Base-by-base conservation (phyloP, 768 basidiomycete genomes). In the Myochromella boudieri region DNA sequence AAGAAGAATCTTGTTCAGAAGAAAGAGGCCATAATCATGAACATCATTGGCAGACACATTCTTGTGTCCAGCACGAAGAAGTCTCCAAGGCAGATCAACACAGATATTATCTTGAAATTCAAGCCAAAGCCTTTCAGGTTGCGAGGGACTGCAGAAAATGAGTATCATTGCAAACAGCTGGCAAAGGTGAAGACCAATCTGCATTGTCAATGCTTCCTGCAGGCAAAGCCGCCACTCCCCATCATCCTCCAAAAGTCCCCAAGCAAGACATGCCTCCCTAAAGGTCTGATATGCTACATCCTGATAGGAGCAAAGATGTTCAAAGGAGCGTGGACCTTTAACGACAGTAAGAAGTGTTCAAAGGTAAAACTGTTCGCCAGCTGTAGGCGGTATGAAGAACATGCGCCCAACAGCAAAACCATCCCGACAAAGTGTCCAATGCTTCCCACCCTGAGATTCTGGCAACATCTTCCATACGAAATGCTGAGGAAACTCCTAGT, bases 191-290 rank as follows among this genome's bases (percentile, higher is more conserved):
- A 6, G 2, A 0, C 75, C 77, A 4, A 66, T 68, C 26, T 72
- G 66, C 55, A 76, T 71, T 1, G 21, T 14, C 6, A 52, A 27
- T 0, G 74, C 78, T 36, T 77, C 75, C 15, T 58, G 10, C 0
- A 74, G 50, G 47, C 74, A 76, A 2, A 55, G 49, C 0, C 55
- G 8, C 73, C 73, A 80, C 51, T 80, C 77, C 0, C 59, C 54
- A 57, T 80, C 71, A 64, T 78, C 70, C n/a, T 76, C 63, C 0
- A 80, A 59, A 0, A 80, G 63, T 0, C 74, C 75, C 2, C 48
- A 44, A 14, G 69, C 69, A 15, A 65, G 22, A 44, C 76, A 81
- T 2, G 75, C 75, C 0, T 59, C 69, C 37, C 67, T 56, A 40
- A 67, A 79, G 1, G 71, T 67, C 0, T 57, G 52, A 47, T 38